Evolutionary conservation across 371 early-diverging fungal genomes (phyloP).

Genomic region (Mortierella sp.): DNA sequence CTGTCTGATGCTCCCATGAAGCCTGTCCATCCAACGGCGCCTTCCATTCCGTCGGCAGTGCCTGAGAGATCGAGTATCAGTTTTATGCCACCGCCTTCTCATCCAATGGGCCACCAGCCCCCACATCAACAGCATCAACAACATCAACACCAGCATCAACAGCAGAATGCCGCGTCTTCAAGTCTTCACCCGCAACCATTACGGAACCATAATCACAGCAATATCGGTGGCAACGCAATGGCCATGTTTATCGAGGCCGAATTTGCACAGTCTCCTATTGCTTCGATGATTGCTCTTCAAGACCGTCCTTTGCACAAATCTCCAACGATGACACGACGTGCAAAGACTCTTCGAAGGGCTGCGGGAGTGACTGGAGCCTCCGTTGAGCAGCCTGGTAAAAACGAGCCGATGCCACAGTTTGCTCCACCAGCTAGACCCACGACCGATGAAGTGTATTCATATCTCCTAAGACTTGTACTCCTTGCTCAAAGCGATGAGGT

Average conservation of each 20-base stretch:
- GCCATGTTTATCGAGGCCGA: constrained; percentile 35
- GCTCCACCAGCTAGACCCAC: constrained; percentile 8
- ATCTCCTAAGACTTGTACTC: constrained; percentile 37
- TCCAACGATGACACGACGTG: constrained; percentile 44
- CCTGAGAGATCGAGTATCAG: constrained; percentile 37
- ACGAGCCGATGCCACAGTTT: constrained; percentile 6
- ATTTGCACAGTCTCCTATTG: constrained; percentile 40
- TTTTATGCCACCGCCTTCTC: constrained; percentile 10
- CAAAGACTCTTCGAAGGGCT: constrained; percentile 40
- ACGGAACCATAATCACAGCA: constrained; percentile 29
- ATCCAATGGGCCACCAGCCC: constrained; percentile 1
- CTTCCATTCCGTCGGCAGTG: constrained; percentile 20
- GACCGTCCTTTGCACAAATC: constrained; percentile 42
- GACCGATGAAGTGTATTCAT: constrained; percentile 41
- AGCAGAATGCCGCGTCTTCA: neutral
- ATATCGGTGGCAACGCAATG: constrained; percentile 44
- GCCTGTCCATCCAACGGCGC: constrained; percentile 19
- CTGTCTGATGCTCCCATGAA: constrained; percentile 27
- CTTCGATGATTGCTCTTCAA: constrained; percentile 42
- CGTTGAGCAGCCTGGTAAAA: neutral
- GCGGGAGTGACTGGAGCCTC: constrained; percentile 39
- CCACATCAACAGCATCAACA: neutral
- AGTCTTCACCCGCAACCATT: constrained; percentile 2
- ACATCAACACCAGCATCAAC: constrained; percentile 2
- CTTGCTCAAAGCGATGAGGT: constrained; percentile 42